These are phyloP conservation scores for Zoysia pacifica DNA, from an alignment of 176 grass and related monocot species.

Conservation along the genomic window DNA sequence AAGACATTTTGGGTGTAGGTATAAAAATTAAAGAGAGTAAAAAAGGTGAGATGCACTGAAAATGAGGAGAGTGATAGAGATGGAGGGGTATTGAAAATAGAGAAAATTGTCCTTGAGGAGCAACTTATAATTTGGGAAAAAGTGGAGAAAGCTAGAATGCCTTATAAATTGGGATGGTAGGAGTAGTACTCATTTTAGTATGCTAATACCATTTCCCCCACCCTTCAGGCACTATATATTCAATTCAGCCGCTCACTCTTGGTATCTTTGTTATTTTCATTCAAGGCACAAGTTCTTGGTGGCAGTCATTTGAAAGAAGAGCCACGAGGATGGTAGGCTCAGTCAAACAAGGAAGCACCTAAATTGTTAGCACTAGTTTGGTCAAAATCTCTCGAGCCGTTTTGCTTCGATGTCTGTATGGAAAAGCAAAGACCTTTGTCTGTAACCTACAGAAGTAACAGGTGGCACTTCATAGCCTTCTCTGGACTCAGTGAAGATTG, in stretches of 20 bases:
- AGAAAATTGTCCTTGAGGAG: too few relatives aligned
- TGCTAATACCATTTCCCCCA: not conserved
- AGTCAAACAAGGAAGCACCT: slow-evolving; percentile 16
- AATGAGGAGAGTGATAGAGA: too few relatives aligned
- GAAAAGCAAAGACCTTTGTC: slow-evolving; percentile 28
- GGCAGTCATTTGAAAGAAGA: slow-evolving; percentile 56
- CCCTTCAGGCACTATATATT: not conserved
- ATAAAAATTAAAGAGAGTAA: too few relatives aligned
- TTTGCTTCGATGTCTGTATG: slow-evolving; percentile 17
- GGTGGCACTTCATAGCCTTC: not conserved
- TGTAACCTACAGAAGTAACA: slow-evolving; percentile 29
- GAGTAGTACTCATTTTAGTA: too few relatives aligned
- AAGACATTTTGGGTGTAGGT: too few relatives aligned
- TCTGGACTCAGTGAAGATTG: slow-evolving; percentile 26
- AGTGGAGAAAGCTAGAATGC: too few relatives aligned
- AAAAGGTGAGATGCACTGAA: too few relatives aligned
- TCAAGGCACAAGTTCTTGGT: slow-evolving; percentile 53
- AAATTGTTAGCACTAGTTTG: slow-evolving; percentile 35
- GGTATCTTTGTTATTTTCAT: slow-evolving; percentile 20
- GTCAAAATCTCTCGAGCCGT: slow-evolving; percentile 21
- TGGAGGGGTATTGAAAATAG: too few relatives aligned
- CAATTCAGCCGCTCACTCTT: slow-evolving; percentile 19
- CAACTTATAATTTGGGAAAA: too few relatives aligned
- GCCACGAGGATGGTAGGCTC: slow-evolving; percentile 50
- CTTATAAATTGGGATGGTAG: too few relatives aligned